phyloP scores from a whole-genome alignment of 306 rosid genomes.

The Chamaecrista fasciculata region DNA sequence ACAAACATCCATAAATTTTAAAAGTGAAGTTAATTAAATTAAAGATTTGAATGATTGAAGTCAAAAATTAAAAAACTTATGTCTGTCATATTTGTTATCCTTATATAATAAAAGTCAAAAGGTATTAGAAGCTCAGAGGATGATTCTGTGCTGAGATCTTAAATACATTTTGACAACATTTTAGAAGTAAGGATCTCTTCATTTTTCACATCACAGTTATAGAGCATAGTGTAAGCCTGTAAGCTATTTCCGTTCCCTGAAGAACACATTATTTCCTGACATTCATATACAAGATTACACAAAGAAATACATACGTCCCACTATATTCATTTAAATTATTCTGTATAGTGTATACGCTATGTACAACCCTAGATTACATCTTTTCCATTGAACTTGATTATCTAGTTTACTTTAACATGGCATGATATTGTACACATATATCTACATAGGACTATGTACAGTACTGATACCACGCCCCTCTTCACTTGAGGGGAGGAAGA shows the following conservation, averaged over 20 bases:
- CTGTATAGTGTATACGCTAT: not conserved
- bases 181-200: too few relatives aligned
- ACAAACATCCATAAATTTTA: too few relatives aligned
- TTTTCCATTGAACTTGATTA: not conserved
- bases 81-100: too few relatives aligned
- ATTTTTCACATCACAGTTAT: too few relatives aligned
- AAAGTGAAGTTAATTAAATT: too few relatives aligned
- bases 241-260: not conserved
- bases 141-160: too few relatives aligned
- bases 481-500: conserved; percentile 1
- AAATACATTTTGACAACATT: too few relatives aligned
- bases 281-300: not conserved
- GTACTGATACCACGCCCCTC: conserved; percentile 25
- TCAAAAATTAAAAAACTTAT: too few relatives aligned
- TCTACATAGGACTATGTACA: not conserved
- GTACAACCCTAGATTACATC: not conserved
- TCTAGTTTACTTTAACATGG: conserved; percentile 27
- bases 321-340: not conserved
- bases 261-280: not conserved
- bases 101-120: too few relatives aligned
- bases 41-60: too few relatives aligned
- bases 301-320: not conserved
- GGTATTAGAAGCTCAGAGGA: too few relatives aligned
- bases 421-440: conserved; percentile 14
- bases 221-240: too few relatives aligned